phyloP scores from a whole-genome alignment of 108 stramenopile genomes.

The Nitzschia sp. region DNA sequence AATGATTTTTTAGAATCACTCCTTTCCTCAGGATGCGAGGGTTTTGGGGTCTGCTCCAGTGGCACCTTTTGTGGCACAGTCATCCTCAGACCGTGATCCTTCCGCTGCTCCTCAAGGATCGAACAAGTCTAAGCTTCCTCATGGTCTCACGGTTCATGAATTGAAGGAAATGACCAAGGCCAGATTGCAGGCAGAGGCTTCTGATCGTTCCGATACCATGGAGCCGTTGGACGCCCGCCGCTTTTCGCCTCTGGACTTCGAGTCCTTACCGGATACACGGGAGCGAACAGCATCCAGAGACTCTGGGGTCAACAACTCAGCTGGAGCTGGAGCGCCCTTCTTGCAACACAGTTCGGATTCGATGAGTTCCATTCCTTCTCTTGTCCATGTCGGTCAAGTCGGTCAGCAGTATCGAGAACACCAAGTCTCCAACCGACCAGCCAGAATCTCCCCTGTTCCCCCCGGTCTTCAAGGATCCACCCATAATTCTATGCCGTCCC shows the following conservation, averaged over 20 bases:
- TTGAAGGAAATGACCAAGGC: slow-evolving; percentile 92
- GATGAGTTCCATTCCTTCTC: slow-evolving; percentile 32
- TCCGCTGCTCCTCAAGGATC: not conserved
- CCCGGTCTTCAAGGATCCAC: slow-evolving; percentile 6
- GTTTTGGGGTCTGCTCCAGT: too few species aligned
- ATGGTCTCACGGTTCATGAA: slow-evolving; percentile 90
- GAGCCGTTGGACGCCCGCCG: slow-evolving; percentile 4
- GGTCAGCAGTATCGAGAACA: not conserved
- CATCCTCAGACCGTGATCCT: not conserved
- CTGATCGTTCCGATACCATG: slow-evolving; percentile 12
- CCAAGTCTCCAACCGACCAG: not conserved
- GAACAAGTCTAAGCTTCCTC: slow-evolving; percentile 60
- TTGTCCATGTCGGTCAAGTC: slow-evolving; percentile 24
- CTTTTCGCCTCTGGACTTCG: slow-evolving; percentile 35
- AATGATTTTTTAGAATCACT: too few species aligned
- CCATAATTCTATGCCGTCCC: not conserved
- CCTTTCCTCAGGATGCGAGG: too few species aligned
- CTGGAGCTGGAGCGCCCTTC: not conserved
- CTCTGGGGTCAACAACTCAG: slow-evolving; percentile 5
- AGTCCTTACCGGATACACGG: slow-evolving; percentile 10
- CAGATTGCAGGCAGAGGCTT: slow-evolving; percentile 73
- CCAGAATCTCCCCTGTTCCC: slow-evolving; percentile 21
- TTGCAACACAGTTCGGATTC: slow-evolving; percentile 13
- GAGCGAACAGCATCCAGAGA: slow-evolving; percentile 26
- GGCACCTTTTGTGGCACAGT: not conserved